These are phyloP conservation scores for Pseudogymnoascus sp. DNA, from an alignment of 2,329 filamentous ascomycete genomes.

Conservation along the genomic window DNA sequence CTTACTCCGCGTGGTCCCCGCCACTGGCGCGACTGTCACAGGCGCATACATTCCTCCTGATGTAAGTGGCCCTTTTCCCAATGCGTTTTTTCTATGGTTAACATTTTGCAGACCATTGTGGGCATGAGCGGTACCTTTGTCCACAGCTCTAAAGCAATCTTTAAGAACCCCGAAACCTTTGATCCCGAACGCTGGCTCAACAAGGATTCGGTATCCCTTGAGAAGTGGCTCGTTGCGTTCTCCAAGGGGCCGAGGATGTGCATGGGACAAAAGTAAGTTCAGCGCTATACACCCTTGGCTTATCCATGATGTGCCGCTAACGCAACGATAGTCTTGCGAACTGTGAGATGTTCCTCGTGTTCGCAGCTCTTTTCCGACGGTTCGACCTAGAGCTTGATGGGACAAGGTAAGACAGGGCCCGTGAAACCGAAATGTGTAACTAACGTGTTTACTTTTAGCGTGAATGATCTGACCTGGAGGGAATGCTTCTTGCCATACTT, in stretches of 20 bases:
- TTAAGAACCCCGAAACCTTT: slow-evolving; percentile 17
- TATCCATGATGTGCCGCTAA: neutral
- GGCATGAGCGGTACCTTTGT: slow-evolving; percentile 18
- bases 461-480: slow-evolving; percentile 25
- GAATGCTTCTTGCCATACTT: slow-evolving; percentile 22
- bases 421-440: neutral
- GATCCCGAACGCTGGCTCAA: slow-evolving; percentile 19
- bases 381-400: slow-evolving; percentile 25
- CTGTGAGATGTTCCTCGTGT: slow-evolving; percentile 27
- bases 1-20: slow-evolving; percentile 5
- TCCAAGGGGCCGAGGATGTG: slow-evolving; percentile 34
- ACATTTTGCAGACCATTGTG: slow-evolving; percentile 7
- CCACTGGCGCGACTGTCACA: slow-evolving; percentile 1
- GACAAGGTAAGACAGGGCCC: slow-evolving; percentile 15
- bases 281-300: neutral
- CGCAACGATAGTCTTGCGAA: slow-evolving; percentile 15
- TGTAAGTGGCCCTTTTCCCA: neutral
- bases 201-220: slow-evolving; percentile 5
- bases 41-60: slow-evolving; percentile 2
- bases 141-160: slow-evolving; percentile 20
- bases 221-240: slow-evolving; percentile 35
- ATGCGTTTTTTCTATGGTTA: neutral
- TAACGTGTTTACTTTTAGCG: neutral
- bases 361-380: slow-evolving; percentile 26
- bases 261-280: slow-evolving; percentile 23